Evolutionary conservation across 2,329 filamentous ascomycete species (phyloP), one percentile per base, ranked within the genome.

Genomic region (Cladosporium phlei): DNA sequence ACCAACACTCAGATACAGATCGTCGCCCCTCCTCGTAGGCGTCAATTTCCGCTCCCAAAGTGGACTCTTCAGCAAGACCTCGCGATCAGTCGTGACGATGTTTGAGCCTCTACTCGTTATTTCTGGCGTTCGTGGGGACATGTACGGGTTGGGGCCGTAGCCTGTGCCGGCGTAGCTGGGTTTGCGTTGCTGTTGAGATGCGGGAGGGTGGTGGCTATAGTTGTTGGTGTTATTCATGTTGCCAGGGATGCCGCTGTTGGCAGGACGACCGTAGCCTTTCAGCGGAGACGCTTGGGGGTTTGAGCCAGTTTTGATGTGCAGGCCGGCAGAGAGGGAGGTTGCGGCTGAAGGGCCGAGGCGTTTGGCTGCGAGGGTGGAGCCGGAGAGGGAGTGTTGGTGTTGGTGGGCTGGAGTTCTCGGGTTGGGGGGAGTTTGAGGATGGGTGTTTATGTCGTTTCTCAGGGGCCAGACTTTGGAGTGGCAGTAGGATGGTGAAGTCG

Each of bases 31-130:
- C 50, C 81, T 69, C 47, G 79, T 82, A 2, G 84, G 84, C 35
- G 83, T 87, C 56, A 87, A 58, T 54, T 74, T 76, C 3, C 82
- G 82, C 54, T 80, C 70, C 80, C 81, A 83, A 1, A 73, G 73
- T 0, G 80, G 79, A 51, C 60, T 63, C 44, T 55, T 55, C 38
- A 63, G 28, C 46, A 48, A 27, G 24, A 47, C 28, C 17, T 52
- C 52, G 5, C 33, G n/a, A 21, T 47, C 45, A 9, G 45, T 37
- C 22, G 39, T 30, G 20, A 46, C 5, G 10, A 48, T 40, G 24
- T 49, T 49, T 25, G 50, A 35, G 10, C 34, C 52, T 9, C 50
- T 33, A 6, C 46, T 52, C 38, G 42, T 50, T 52, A 54, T 52
- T 34, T 54, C 43, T 5, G 53, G 40, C 16, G 48, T 49, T 6